phyloP scores from a whole-genome alignment of 1,284 basidiomycete genomes.

The Meira miltonrushii region DNA sequence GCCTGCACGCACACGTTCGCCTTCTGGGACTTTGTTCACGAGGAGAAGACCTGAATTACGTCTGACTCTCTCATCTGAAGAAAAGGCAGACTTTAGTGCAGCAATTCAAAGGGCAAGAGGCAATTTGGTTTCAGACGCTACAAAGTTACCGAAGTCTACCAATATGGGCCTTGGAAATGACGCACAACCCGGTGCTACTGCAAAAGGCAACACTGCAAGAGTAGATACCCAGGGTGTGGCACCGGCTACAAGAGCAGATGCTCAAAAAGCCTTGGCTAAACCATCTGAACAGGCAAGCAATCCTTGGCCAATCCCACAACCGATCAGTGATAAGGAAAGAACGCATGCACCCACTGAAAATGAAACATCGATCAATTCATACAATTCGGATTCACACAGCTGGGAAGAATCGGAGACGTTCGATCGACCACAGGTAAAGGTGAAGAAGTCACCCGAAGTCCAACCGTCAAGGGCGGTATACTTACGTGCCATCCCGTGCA shows the following conservation, averaged over 20 bases:
- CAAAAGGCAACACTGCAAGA: background rate
- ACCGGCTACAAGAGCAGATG: background rate
- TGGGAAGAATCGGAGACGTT: slow-evolving; percentile 5
- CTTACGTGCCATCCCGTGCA: slow-evolving; percentile 5
- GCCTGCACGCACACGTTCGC: too few relatives aligned
- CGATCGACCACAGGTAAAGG: background rate
- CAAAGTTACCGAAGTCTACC: slow-evolving; percentile 3
- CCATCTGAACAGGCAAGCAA: too few relatives aligned
- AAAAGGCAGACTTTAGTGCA: slow-evolving; percentile 4
- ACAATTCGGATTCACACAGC: background rate
- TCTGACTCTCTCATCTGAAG: background rate
- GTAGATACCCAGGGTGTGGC: background rate
- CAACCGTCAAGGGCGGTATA: background rate
- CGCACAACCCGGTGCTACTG: background rate
- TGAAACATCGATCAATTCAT: background rate
- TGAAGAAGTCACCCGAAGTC: background rate
- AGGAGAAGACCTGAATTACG: background rate
- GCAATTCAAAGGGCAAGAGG: background rate
- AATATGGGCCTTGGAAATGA: slow-evolving; percentile 8
- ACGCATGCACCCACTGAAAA: background rate
- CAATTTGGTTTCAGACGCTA: slow-evolving; percentile 6
- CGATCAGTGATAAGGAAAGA: background rate
- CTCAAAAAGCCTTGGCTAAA: too few relatives aligned
- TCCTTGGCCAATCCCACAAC: background rate
- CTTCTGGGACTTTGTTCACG: background rate